Conservation (phyloP, 1,284 basidiomycete species). For the Peniophora sp. region DNA sequence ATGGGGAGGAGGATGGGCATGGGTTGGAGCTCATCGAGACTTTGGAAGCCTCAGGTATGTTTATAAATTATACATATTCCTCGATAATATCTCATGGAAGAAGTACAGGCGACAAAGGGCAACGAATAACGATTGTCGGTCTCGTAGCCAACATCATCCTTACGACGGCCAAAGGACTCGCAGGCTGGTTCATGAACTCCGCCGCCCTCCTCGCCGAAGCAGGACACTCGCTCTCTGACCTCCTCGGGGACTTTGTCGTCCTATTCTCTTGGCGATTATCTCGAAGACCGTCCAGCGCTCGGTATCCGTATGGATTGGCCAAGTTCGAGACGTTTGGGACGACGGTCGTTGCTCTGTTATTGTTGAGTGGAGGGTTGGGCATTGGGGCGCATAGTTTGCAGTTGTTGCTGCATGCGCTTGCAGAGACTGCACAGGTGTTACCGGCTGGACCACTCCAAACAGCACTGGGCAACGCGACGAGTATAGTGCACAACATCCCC, state of each 20-base stretch:
- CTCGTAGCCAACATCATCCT: conserved; percentile 81
- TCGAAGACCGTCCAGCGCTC: conserved; percentile 66
- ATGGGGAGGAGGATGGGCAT: conserved; percentile 55
- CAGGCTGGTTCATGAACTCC: conserved; percentile 84
- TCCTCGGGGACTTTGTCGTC: conserved; percentile 89
- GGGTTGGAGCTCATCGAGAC: conserved; percentile 70
- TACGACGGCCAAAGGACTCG: conserved; percentile 78
- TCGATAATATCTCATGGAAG: too few relatives aligned
- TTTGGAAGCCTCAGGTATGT: conserved; percentile 56
- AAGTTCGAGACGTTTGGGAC: conserved; percentile 95
- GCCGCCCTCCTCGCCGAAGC: conserved; percentile 78
- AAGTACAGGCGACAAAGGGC: conserved; percentile 67
- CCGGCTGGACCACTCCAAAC: conserved; percentile 56
- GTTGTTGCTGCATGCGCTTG: conserved; percentile 63
- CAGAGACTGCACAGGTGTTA: conserved; percentile 47
- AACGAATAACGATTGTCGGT: conserved; percentile 79
- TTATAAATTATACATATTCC: conserved; percentile 1
- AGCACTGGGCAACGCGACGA: conserved; percentile 47
- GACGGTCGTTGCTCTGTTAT: conserved; percentile 73
- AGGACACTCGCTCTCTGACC: conserved; percentile 33
- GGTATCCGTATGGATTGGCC: conserved; percentile 84
- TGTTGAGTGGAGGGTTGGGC: conserved; percentile 83
- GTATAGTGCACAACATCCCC: conserved; percentile 46
- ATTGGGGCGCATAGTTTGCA: conserved; percentile 92
- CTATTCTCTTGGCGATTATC: conserved; percentile 89